A percentile compares a stretch with the other conserved stretches of the same genome.
These are phyloP conservation scores for Penicillium sp. DNA, from an alignment of 2,329 filamentous ascomycete genomes.

Conservation along the genomic window DNA sequence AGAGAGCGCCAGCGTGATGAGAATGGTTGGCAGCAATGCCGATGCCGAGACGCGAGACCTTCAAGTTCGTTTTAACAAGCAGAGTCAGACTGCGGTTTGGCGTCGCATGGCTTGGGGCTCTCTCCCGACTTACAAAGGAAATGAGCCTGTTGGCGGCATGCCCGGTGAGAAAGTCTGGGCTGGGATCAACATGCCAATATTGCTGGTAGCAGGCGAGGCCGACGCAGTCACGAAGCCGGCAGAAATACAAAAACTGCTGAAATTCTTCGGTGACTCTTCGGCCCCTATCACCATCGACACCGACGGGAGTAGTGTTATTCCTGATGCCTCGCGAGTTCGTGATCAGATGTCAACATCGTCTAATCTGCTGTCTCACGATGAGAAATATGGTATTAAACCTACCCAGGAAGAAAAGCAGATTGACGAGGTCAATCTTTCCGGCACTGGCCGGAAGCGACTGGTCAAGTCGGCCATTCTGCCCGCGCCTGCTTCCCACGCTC, in stretches of 20 bases:
- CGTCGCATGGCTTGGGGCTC: conserved; percentile 74
- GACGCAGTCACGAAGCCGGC: conserved; percentile 72
- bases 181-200: conserved; percentile 68
- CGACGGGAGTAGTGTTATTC: conserved; percentile 25
- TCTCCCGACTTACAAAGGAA: conserved; percentile 57
- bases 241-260: conserved; percentile 67
- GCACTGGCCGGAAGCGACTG: conserved; percentile 46
- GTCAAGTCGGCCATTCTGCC: conserved; percentile 71
- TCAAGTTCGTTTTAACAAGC: conserved; percentile 62
- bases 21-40: conserved; percentile 59
- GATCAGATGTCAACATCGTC: conserved; percentile 19
- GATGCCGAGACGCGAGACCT: conserved; percentile 42
- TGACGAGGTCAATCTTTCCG: conserved; percentile 11
- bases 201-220: conserved; percentile 72
- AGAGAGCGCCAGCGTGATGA: conserved; percentile 72
- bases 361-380: conserved; percentile 26
- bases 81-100: conserved; percentile 80
- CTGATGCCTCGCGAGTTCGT: conserved; percentile 32
- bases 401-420: conserved; percentile 21
- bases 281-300: conserved; percentile 27
- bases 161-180: conserved; percentile 71
- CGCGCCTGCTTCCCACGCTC: conserved; percentile 73
- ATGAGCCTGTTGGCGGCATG: conserved; percentile 59
- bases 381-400: conserved; percentile 25
- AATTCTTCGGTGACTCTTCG: conserved; percentile 34